Evolutionary conservation across 2,329 filamentous ascomycete genomes (phyloP).

Genomic region (Apiospora pterosperma): DNA sequence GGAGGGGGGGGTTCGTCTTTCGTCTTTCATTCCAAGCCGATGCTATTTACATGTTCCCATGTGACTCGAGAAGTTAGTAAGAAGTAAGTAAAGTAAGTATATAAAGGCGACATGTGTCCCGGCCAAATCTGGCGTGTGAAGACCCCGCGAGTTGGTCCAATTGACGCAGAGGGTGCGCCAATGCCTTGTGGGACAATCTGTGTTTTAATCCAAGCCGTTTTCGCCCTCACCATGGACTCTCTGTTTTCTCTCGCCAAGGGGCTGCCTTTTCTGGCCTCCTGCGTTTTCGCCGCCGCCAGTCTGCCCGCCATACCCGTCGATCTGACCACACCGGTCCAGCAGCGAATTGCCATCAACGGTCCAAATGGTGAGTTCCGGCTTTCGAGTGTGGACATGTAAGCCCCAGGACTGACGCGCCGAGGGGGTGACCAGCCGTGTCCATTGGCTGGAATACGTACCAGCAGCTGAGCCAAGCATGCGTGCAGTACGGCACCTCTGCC

Average conservation of each 20-base stretch:
- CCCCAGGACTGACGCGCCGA: neutral
- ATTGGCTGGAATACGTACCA: constrained; percentile 57
- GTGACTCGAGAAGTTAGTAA: too few species aligned
- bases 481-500: constrained; percentile 46
- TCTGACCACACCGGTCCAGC: constrained; percentile 50
- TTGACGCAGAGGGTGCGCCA: too few species aligned
- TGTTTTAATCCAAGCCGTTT: neutral
- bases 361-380: constrained; percentile 36
- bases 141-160: too few species aligned
- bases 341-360: constrained; percentile 48
- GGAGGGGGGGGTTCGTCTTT: too few species aligned
- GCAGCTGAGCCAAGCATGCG: constrained; percentile 41
- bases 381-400: neutral
- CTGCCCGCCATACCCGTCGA: constrained; percentile 46
- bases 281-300: constrained; percentile 25
- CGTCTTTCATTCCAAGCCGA: too few species aligned
- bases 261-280: constrained; percentile 24
- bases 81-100: too few species aligned
- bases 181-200: neutral
- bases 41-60: too few species aligned
- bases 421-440: constrained; percentile 37
- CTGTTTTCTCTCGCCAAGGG: constrained; percentile 16
- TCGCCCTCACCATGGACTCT: constrained; percentile 18
- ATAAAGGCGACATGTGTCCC: too few species aligned
- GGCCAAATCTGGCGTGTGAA: too few species aligned